phyloP scores from a whole-genome alignment of 106 monocot species.

The Ottelia alismoides region DNA sequence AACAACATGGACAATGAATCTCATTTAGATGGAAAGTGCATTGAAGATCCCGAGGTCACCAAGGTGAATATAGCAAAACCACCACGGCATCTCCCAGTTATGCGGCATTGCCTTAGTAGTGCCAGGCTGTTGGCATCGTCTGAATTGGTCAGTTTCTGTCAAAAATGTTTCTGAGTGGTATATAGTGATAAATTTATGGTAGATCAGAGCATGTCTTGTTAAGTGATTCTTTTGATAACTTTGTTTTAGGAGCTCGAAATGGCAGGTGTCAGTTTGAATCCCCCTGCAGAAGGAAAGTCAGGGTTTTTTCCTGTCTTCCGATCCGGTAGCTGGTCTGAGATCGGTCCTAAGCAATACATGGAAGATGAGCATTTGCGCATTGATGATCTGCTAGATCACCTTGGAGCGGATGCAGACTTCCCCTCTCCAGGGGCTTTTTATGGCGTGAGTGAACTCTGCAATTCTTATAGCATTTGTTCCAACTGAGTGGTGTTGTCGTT shows the following conservation, averaged over 20 bases:
- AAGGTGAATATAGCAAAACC: constrained; percentile 28
- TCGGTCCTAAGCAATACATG: constrained; percentile 58
- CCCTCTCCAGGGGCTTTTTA: constrained; percentile 61
- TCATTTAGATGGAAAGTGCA: not conserved
- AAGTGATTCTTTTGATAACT: too few species aligned
- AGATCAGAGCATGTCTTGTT: too few species aligned
- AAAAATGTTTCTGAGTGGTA: constrained; percentile 4
- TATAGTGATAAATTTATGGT: too few species aligned
- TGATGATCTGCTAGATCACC: constrained; percentile 42
- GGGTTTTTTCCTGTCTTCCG: constrained; percentile 53
- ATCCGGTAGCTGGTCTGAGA: constrained; percentile 65
- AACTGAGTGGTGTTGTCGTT: too few species aligned
- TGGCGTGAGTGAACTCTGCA: constrained; percentile 57
- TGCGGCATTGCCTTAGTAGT: constrained; percentile 38
- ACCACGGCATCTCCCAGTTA: constrained; percentile 23
- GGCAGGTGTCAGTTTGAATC: constrained; percentile 16
- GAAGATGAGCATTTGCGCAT: constrained; percentile 78
- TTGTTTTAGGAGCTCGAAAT: constrained; percentile 39
- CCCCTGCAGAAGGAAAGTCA: constrained; percentile 14
- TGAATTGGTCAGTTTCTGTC: constrained; percentile 1
- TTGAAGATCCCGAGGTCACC: not conserved
- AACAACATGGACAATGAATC: not conserved
- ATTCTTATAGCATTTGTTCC: too few species aligned
- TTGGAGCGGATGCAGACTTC: constrained; percentile 17
- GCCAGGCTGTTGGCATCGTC: constrained; percentile 13